Base-by-base conservation (phyloP, 306 rosid species). In the Rosa persica region DNA sequence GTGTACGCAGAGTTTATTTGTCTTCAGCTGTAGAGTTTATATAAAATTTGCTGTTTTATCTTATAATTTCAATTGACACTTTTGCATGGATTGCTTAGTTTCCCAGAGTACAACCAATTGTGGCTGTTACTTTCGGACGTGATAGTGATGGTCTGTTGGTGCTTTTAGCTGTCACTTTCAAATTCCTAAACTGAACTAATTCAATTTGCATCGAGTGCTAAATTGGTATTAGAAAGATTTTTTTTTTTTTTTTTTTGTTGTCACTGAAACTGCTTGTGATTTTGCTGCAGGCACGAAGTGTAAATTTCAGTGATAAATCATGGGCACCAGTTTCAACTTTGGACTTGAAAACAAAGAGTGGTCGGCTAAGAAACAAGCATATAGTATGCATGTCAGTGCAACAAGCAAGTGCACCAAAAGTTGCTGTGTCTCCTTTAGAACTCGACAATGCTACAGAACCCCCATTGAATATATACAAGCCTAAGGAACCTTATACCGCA, bases 401-500 rank as follows among this genome's bases (percentile, higher is more conserved):
- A 82, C 97, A 93, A 90, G 87, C 93, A 61, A 91, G 89, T 54
- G 81, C 51, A 43, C 90, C 93, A 48, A 95, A 91, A 87, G 90
- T 93, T 68, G 11, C 76, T 44, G 93, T 93, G 73, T 81, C 93
- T 72, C 99, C 99, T 76, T 65, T 88, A 71, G 74, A 79, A 61
- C 89, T 92, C 69, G 99, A 95, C 57, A 90, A 95, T 79, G 93
- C 87, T 47, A 23, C 71, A 39, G 96, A 85, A 36, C 97, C 99
- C 76, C 97, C 99, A n/a, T 83, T 95, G 83, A 89, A 95, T 80
- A 3, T 52, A 43, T 67, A 85, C 93, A 95, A 93, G 86, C 97
- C 97, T 75, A 93, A 84, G 87, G 92, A 78, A 77, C 93, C 99
- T n/a, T 95, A 93, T 76, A 95, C 94, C 0, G 99, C 97, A 81